Evolutionary conservation across 768 basidiomycete genomes (phyloP), one percentile per base, ranked within the genome.

Genomic region (Trametes villosa): DNA sequence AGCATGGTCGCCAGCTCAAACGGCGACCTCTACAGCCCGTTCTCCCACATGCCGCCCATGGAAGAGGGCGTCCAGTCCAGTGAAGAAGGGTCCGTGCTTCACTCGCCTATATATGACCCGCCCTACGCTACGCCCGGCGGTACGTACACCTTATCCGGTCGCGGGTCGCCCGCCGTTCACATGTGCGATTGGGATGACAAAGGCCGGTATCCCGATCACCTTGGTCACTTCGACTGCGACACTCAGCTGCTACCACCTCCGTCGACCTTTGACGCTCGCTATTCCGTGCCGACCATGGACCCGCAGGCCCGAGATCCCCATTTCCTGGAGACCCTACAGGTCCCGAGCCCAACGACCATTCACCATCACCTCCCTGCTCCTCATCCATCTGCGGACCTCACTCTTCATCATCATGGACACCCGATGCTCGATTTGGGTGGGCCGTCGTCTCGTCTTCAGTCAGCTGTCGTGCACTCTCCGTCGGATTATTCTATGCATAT

Each of bases 61-160:
- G 89, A 89, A 70, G 87, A 89, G 68, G 83, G 86, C 38, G 81
- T 82, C 44, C 87, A 85, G 74, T 88, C 87, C 24, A 88, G 86
- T 72, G 88, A 90, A 70, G 89, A 89, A 68, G 84, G 86, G 70
- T 90, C 89, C 53, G 88, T 86, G 61, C 75, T 91, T 24, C 87
- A 89, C 67, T 90, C 89, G 2, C 89, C 90, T 65, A 81, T 85
- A 53, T 87, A 87, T 74, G 82, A 85, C 76, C 76, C 77, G 67
- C 76, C 78, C 70, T 77, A 79, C 71, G 74, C 74, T 59, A 58
- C 52, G 68, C 68, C 65, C 66, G 67, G 71, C 57, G 66, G 75
- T 76, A 67, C 59, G 75, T 70, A 51, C 66, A 70, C 66, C 69
- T 72, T 74, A 74, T 78, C 76, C 74, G 69, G 70, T 75, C 75